phyloP scores from a whole-genome alignment of 2,329 filamentous ascomycete species.

The Fusarium sp. region DNA sequence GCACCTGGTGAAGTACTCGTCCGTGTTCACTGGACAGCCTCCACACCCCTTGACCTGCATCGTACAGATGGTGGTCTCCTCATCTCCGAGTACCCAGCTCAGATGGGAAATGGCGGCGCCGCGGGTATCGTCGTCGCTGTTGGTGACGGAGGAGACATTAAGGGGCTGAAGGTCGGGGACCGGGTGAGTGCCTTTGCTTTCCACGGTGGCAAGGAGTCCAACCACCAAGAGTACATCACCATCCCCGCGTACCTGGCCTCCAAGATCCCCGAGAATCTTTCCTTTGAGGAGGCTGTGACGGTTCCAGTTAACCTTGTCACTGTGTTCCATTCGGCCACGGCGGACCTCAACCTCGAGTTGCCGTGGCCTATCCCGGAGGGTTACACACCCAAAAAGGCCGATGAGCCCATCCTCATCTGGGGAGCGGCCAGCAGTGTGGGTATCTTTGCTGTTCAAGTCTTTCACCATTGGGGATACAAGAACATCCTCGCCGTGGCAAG shows the following conservation, averaged over 20 bases:
- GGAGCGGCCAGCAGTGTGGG: slow-evolving; percentile 65
- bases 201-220: slow-evolving; percentile 59
- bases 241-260: slow-evolving; percentile 62
- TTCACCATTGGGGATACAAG: slow-evolving; percentile 64
- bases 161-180: slow-evolving; percentile 64
- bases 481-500: slow-evolving; percentile 63
- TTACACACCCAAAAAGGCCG: slow-evolving; percentile 51
- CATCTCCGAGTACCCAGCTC: slow-evolving; percentile 59
- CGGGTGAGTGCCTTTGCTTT: slow-evolving; percentile 68
- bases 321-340: slow-evolving; percentile 64
- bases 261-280: slow-evolving; percentile 57
- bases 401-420: slow-evolving; percentile 62
- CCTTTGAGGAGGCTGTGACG: slow-evolving; percentile 61
- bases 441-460: slow-evolving; percentile 61
- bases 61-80: slow-evolving; percentile 70
- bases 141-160: slow-evolving; percentile 54
- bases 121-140: slow-evolving; percentile 66
- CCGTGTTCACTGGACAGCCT: slow-evolving; percentile 68
- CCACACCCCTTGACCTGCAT: slow-evolving; percentile 72
- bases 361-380: slow-evolving; percentile 66
- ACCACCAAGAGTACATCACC: slow-evolving; percentile 68
- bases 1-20: slow-evolving; percentile 63
- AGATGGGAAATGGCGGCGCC: slow-evolving; percentile 62
- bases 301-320: slow-evolving; percentile 70
- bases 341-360: slow-evolving; percentile 64